Base-by-base conservation (phyloP, 768 basidiomycete genomes). In the Pleurotus eryngii region DNA sequence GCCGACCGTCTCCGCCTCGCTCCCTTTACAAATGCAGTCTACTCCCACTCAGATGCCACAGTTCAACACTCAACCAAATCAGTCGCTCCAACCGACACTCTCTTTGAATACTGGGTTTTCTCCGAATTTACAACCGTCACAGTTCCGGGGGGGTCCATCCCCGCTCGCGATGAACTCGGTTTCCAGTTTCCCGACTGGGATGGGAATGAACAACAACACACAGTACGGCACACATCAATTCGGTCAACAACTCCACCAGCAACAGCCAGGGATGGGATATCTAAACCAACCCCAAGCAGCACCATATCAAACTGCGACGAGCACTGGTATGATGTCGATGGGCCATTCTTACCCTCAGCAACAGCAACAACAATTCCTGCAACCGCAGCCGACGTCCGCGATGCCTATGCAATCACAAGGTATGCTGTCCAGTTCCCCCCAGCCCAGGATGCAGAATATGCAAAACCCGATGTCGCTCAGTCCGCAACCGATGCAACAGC, bases 1-100 rank as follows among this genome's bases (percentile, higher is more conserved):
- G 14, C 70, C 76, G n/a, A 65, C 69, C 11, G 68, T 73, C n/a
- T 77, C 70, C 14, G 77, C 83, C 12, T 80, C 84, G 11, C 73
- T 86, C 9, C 84, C 81, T 7, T 69, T 82, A 7, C 81, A 82
- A 61, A 76, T 75, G 43, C 75, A 72, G 57, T 24, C 68, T 22
- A 56, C 56, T 15, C 40, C 58, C 7, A 56, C 57, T 15, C 22
- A 47, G 11, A 24, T 47, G 12, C 12, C 40, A 35, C 53, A 35
- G 24, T 20, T 58, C 40, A 40, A 12, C 22, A 15, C 40, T 38
- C n/a, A 40, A 15, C n/a, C 49, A 26, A 50, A 26, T 35, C 49
- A 27, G 27, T 17, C 49, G 6, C 7, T 50, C 1, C 30, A 26
- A 35, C 15, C 11, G 11, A n/a, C 14, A 7, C 45, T 22, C 30